Evolutionary conservation across 116 monocot genomes (phyloP).

Genomic region (Iris pallida): DNA sequence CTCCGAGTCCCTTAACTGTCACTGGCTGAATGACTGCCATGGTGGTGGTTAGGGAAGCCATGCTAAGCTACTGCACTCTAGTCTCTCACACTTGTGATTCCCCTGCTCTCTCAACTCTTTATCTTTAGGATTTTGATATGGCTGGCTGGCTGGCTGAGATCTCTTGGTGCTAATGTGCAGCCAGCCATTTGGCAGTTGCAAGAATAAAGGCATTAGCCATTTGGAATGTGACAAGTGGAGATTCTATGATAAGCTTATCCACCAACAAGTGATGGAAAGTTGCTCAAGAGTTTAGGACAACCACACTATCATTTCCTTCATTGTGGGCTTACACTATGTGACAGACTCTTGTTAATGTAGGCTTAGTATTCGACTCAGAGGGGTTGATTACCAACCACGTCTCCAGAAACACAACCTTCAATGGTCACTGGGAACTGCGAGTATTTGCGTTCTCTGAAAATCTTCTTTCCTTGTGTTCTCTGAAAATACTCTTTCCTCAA

Average conservation of each 20-base stretch:
- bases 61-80: constrained; percentile 1
- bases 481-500: no score
- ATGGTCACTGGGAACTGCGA: no score
- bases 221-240: constrained; percentile 5
- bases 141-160: constrained; percentile 11
- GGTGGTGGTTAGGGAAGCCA: constrained; percentile 59
- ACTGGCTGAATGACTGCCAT: constrained; percentile 49
- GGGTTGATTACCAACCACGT: no score
- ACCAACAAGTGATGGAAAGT: no score
- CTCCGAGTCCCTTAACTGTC: constrained; percentile 60
- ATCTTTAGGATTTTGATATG: constrained; percentile 10
- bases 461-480: no score
- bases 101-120: background rate
- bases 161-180: background rate
- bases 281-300: no score
- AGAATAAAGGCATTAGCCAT: background rate
- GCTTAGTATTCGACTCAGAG: no score
- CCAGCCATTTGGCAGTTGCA: constrained; percentile 6
- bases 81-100: background rate
- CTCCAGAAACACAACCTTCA: no score
- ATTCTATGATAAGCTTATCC: constrained; percentile 14
- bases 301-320: no score
- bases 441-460: no score
- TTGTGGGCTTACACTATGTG: no score
- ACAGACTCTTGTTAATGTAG: no score